phyloP scores from a whole-genome alignment of 208 protist species.

The Leishmania arabica region DNA sequence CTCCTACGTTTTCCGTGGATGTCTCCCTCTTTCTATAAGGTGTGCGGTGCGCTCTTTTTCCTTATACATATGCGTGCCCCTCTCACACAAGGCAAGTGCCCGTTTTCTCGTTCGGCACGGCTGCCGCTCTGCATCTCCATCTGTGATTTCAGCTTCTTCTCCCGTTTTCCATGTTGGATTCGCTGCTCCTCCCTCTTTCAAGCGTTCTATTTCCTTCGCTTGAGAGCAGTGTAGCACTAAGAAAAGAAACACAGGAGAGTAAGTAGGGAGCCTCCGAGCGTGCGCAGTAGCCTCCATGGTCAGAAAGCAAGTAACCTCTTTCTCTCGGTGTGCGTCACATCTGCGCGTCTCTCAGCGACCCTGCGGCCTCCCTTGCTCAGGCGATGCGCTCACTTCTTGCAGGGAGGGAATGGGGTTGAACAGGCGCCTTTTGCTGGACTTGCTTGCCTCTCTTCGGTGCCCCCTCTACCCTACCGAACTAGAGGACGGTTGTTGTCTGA shows the following conservation, averaged over 20 bases:
- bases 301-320: not conserved
- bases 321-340: not conserved
- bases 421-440: not conserved
- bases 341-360: not conserved
- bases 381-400: not conserved
- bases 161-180: not conserved
- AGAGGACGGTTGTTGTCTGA: not conserved
- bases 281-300: not conserved
- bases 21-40: not conserved
- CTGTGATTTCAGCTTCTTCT: not conserved
- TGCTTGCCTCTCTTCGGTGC: not conserved
- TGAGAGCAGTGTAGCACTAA: not conserved
- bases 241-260: not conserved
- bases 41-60: not conserved
- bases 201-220: not conserved
- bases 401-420: not conserved
- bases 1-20: not conserved
- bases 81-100: not conserved
- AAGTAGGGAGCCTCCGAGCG: not conserved
- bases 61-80: not conserved
- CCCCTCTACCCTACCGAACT: not conserved
- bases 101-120: not conserved
- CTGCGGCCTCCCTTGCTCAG: not conserved
- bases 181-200: not conserved
- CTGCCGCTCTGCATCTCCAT: not conserved